Evolutionary conservation across 78 protist species (phyloP).

Genomic region (Andalucia godoyi): DNA sequence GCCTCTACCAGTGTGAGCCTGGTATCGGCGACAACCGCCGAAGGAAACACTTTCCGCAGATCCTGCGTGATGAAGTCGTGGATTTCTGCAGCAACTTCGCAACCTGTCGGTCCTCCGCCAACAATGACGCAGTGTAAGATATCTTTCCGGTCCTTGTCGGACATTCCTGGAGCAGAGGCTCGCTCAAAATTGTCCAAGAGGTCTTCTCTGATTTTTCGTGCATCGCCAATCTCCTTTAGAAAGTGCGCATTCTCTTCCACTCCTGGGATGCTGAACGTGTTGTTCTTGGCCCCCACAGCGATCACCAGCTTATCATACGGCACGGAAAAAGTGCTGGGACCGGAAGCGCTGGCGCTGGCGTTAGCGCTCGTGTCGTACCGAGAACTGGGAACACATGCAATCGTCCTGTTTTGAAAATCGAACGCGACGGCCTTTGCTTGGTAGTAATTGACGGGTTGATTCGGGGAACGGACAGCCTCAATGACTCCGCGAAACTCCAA

Average conservation of each 20-base stretch:
- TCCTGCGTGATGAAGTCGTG: constrained; percentile 40
- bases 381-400: no score
- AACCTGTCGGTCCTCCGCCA: constrained; percentile 81
- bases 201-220: constrained; percentile 23
- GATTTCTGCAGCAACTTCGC: constrained; percentile 52
- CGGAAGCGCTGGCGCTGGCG: background rate
- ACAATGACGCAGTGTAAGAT: constrained; percentile 40
- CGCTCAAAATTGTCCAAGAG: constrained; percentile 50
- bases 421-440: constrained; percentile 27
- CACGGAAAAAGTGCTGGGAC: constrained; percentile 3
- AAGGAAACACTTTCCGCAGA: background rate
- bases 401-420: background rate
- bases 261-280: constrained; percentile 56
- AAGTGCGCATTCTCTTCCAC: constrained; percentile 30
- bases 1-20: constrained; percentile 22
- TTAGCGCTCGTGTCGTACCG: no score
- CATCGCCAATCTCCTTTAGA: constrained; percentile 39
- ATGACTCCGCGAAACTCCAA: constrained; percentile 33
- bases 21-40: background rate
- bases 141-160: constrained; percentile 15
- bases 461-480: constrained; percentile 28
- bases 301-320: constrained; percentile 56
- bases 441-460: background rate
- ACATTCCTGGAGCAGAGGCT: constrained; percentile 36
- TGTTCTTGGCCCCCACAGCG: constrained; percentile 51